Evolutionary conservation across 2,329 filamentous ascomycete genomes (phyloP).

Genomic region (Microsporum canis): DNA sequence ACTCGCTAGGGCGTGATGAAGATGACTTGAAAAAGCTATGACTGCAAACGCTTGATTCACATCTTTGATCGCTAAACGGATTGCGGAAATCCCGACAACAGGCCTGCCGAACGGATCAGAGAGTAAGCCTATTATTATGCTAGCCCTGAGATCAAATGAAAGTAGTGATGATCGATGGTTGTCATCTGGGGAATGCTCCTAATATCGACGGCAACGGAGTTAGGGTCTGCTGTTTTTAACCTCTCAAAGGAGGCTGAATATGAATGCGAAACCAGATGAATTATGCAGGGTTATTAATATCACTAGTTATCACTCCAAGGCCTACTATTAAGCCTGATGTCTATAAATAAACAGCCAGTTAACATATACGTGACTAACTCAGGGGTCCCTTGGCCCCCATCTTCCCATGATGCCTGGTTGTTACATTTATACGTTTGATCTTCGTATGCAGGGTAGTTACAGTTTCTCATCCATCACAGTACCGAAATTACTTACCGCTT

Average conservation of each 20-base stretch:
- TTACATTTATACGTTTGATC: neutral
- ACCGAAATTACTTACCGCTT: neutral
- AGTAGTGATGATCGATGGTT: neutral
- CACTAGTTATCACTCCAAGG: neutral
- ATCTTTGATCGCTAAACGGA: neutral
- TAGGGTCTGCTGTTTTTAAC: neutral
- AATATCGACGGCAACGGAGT: neutral
- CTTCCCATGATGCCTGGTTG: neutral
- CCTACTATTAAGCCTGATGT: too few relatives aligned
- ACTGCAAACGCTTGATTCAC: neutral
- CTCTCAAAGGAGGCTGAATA: neutral
- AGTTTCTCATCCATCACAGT: neutral
- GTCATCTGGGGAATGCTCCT: neutral
- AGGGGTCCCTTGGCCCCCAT: neutral
- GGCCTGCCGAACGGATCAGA: neutral
- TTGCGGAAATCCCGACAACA: neutral
- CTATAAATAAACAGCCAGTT: neutral
- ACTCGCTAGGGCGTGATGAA: slow-evolving; percentile 42
- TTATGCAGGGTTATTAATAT: neutral
- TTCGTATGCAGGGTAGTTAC: neutral
- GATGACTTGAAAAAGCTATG: slow-evolving; percentile 29
- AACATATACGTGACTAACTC: neutral
- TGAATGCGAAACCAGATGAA: neutral
- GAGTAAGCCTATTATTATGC: neutral
- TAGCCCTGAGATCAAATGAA: neutral